Base-by-base conservation (phyloP, 2,329 filamentous ascomycete genomes). In the Aspergillus pseudoglaucus region DNA sequence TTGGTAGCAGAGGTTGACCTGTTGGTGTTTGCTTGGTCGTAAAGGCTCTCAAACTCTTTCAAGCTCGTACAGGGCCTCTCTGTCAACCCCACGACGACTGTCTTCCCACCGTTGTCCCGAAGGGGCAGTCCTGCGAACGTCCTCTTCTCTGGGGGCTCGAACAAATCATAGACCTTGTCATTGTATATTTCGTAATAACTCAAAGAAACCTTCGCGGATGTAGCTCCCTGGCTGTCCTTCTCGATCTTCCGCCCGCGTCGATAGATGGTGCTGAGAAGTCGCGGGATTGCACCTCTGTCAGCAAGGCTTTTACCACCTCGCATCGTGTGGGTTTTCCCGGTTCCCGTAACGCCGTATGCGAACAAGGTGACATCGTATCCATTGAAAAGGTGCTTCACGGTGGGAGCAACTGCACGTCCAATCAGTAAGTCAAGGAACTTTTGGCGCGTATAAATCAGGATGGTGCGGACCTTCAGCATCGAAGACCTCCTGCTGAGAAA, bases 181-280 rank as follows among this genome's bases (percentile, higher is more conserved):
- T 94, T 95, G 71, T 96, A 96, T 56, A 96, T 95, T 67, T 96
- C 90, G 71, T 95, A 95, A 71, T 96, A 96, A 23, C 88, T 90
- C 61, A 96, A 78, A 10, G 82, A 77, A 14, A 95, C 88, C 7
- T 81, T 74, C 18, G 94, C 87, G 2, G 74, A 77, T 0, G 84
- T 90, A 45, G 82, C 74, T 9, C 84, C 87, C 4, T 77, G 75
- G 2, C 83, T 80, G 60, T 95, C 90, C 68, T 91, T 93, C 55
- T 82, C 79, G 15, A 93, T 84, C 74, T 94, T 95, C 69, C 89
- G 87, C 53, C 85, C 85, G 51, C 88, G 79, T 42, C 91, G 81
- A 66, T 91, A 97, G 49, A 97, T 87, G 57, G 81, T 82, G 68
- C 88, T 94, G 39, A 96, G 77, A 47, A 95, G 72, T 50, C 90